A percentile compares a stretch with the other conserved stretches of the same genome.
Evolutionary conservation across 257 asterid genomes (phyloP).

Genomic region (Scutellaria barbata): DNA sequence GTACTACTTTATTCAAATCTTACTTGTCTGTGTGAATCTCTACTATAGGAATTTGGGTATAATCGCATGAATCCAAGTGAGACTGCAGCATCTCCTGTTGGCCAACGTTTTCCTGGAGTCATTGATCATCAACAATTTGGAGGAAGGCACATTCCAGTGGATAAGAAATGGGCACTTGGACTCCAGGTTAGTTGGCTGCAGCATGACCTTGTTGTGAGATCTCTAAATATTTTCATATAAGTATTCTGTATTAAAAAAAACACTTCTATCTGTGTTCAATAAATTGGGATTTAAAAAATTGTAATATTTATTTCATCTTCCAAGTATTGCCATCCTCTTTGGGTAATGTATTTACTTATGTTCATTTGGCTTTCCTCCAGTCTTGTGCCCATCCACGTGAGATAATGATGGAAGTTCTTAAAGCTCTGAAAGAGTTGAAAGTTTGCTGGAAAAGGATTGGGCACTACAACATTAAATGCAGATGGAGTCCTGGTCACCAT

Average conservation of each 20-base stretch:
- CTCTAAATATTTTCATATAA: not conserved
- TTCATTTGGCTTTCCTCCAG: slow-evolving; percentile 45
- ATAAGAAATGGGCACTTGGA: slow-evolving; percentile 95
- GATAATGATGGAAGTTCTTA: slow-evolving; percentile 91
- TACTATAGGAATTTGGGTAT: slow-evolving; percentile 56
- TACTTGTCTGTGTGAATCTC: slow-evolving; percentile 13
- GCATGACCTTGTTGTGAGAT: not conserved
- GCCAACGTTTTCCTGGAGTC: slow-evolving; percentile 61
- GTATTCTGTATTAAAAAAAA: not conserved
- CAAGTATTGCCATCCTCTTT: not conserved
- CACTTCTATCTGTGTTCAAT: slow-evolving; percentile 1
- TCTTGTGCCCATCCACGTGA: slow-evolving; percentile 95
- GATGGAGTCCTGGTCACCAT: slow-evolving; percentile 64
- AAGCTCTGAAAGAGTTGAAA: slow-evolving; percentile 76
- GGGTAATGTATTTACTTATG: slow-evolving; percentile 5
- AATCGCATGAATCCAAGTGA: slow-evolving; percentile 57
- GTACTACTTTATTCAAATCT: slow-evolving; percentile 11
- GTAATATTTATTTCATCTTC: not conserved
- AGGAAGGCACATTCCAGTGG: slow-evolving; percentile 62
- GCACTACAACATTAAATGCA: slow-evolving; percentile 90
- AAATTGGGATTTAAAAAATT: not conserved
- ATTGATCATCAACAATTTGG: slow-evolving; percentile 69
- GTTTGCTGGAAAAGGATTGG: slow-evolving; percentile 92
- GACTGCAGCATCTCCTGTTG: slow-evolving; percentile 53
- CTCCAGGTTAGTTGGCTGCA: slow-evolving; percentile 71